phyloP scores from a whole-genome alignment of 2,329 filamentous ascomycete species.

The Sclerotinia spermophila region DNA sequence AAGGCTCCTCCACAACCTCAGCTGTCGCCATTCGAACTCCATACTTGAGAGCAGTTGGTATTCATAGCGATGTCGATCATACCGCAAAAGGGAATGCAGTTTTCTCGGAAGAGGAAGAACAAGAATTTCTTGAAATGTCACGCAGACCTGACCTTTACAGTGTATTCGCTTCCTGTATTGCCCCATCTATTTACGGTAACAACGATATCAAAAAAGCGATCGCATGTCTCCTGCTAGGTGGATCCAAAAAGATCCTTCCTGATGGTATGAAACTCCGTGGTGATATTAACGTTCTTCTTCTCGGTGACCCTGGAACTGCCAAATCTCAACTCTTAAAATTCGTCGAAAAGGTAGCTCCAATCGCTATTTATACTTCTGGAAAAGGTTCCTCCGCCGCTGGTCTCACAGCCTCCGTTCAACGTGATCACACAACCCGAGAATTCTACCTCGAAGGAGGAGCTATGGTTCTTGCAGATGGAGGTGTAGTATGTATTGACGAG shows the following conservation, averaged over 20 bases:
- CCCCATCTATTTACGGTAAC: conserved; percentile 96
- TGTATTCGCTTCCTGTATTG: conserved; percentile 85
- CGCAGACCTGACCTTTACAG: conserved; percentile 89
- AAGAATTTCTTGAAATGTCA: conserved; percentile 91
- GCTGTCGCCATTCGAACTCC: conserved; percentile 95
- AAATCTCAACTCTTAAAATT: conserved; percentile 98
- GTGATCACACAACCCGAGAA: conserved; percentile 85
- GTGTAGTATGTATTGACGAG: conserved; percentile 97
- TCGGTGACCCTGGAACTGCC: conserved; percentile 96
- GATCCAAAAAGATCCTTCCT: conserved; percentile 94
- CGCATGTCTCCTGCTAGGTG: conserved; percentile 85
- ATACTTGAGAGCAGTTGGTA: conserved; percentile 88
- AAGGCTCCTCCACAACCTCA: conserved; percentile 66
- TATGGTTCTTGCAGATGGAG: conserved; percentile 96
- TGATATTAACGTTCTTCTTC: conserved; percentile 94
- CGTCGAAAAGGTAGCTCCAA: conserved; percentile 92
- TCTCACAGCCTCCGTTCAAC: conserved; percentile 94
- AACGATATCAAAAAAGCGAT: conserved; percentile 96
- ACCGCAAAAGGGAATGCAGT: conserved; percentile 78
- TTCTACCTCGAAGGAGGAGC: conserved; percentile 98
- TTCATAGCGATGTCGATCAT: conserved; percentile 85
- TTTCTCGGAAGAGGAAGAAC: conserved; percentile 94
- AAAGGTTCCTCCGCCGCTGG: conserved; percentile 97
- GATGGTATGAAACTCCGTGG: conserved; percentile 97
- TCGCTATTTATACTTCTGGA: conserved; percentile 97